Base-by-base conservation (phyloP, 768 basidiomycete species). In the Suillus americanus region DNA sequence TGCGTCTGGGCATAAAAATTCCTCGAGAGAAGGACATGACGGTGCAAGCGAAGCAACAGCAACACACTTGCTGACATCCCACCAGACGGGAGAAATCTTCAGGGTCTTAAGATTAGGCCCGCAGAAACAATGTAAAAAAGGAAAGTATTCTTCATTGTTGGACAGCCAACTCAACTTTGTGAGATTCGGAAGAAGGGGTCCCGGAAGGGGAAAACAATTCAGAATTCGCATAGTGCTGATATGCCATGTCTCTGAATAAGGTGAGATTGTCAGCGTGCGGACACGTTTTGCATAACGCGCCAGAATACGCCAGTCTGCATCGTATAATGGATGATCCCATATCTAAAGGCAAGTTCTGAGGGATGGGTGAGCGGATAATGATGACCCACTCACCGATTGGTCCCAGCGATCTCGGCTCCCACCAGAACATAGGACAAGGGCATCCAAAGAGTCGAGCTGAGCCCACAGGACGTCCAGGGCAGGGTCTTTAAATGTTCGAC, bases 171-270 rank as follows among this genome's bases (percentile, higher is more conserved):
- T 56, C 35, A 74, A 66, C 35, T 67, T 67, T 0, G 57, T 72
- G 35, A 73, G 66, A 16, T 72, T 75, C 3, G 72, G 73, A 23
- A 75, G 72, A 3, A 74, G 35, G 0, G 73, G 73, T 5, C 46
- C 46, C 10, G n/a, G 46, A 46, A 46, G n/a, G 14, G 12, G 46
- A 48, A 23, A 23, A 48, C 46, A 48, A 10, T 10, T 48, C n/a
- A 48, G 46, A 48, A 48, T 13, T 25, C 25, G 48, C 48, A 48
- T 48, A 7, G 23, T 48, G 2, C 13, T 48, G 23, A 25, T 48
- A 6, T 14, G 5, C 23, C 5, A 48, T 14, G 48, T 48, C 23
- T 48, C 48, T 25, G 23, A 14, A 6, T n/a, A 2, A 25, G 5
- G 23, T 48, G 48, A 25, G 23, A 48, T 6, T 14, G 23, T 48